These are phyloP conservation scores for Ramalina intermedia DNA, from an alignment of 495 filamentous ascomycete genomes.

Conservation along the genomic window DNA sequence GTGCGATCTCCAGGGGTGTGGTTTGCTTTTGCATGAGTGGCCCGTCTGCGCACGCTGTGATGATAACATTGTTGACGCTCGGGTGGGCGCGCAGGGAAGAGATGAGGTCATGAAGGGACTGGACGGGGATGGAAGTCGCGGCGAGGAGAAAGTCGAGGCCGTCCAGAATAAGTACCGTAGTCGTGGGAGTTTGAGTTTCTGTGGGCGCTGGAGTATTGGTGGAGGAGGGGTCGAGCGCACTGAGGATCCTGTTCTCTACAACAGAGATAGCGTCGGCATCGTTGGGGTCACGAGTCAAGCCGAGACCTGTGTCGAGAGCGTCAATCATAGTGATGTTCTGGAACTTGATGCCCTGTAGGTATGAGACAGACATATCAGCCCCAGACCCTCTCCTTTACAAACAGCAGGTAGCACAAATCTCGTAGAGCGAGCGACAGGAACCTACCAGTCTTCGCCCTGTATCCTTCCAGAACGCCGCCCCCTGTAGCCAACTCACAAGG, in stretches of 20 bases:
- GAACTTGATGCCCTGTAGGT: too few species aligned
- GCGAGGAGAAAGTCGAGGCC: constrained; percentile 42
- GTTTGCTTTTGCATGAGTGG: constrained; percentile 44
- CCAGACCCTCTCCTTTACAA: not conserved
- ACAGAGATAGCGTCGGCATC: constrained; percentile 13
- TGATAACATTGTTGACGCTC: constrained; percentile 43
- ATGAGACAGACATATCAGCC: too few species aligned
- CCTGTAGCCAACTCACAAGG: constrained; percentile 65
- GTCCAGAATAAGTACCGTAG: constrained; percentile 35
- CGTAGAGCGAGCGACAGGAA: not conserved
- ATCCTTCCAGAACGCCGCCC: constrained; percentile 61
- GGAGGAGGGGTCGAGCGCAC: constrained; percentile 12
- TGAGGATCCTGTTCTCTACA: constrained; percentile 17
- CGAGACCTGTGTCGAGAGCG: constrained; percentile 2
- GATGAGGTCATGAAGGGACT: constrained; percentile 29
- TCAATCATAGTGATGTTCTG: constrained; percentile 4
- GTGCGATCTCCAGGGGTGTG: constrained; percentile 49
- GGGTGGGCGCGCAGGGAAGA: constrained; percentile 35
- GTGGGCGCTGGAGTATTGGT: not conserved
- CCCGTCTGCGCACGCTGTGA: constrained; percentile 55
- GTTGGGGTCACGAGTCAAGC: not conserved
- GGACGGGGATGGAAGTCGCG: constrained; percentile 19
- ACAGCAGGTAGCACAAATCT: not conserved
- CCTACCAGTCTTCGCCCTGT: constrained; percentile 44
- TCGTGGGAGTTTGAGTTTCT: constrained; percentile 6